phyloP scores from a whole-genome alignment of 345 rosid genomes.

The Populus alba region DNA sequence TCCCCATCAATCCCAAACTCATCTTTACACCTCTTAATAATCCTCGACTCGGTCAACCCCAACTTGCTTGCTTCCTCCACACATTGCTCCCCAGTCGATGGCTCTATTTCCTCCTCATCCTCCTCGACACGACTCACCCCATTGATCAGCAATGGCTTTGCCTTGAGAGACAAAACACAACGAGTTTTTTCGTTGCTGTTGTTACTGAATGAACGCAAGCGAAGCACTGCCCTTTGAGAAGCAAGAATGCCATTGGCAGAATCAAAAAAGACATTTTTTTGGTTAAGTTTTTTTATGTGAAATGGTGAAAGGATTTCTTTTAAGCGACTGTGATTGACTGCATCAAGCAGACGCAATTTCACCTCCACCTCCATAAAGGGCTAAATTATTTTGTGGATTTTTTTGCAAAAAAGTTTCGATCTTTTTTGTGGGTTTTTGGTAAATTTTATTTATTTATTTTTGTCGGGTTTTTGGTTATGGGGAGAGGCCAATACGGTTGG shows the following conservation, averaged over 20 bases:
- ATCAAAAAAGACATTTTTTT: slow-evolving; percentile 72
- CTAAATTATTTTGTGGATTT: too few species aligned
- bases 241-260: slow-evolving; percentile 51
- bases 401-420: neutral
- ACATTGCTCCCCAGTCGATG: slow-evolving; percentile 36
- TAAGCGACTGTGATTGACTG: slow-evolving; percentile 43
- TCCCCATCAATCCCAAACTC: slow-evolving; percentile 56
- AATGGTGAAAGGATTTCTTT: slow-evolving; percentile 50
- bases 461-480: slow-evolving; percentile 7
- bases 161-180: slow-evolving; percentile 64
- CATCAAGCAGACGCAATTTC: slow-evolving; percentile 58
- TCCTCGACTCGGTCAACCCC: slow-evolving; percentile 44
- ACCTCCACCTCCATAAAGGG: slow-evolving; percentile 73
- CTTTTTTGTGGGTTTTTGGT: neutral
- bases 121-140: slow-evolving; percentile 89
- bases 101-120: slow-evolving; percentile 76
- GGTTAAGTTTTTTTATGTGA: slow-evolving; percentile 57
- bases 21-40: slow-evolving; percentile 58
- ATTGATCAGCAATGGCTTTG: slow-evolving; percentile 50
- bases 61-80: slow-evolving; percentile 48
- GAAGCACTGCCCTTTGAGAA: slow-evolving; percentile 53
- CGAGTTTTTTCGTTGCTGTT: slow-evolving; percentile 27
- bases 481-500: slow-evolving; percentile 67
- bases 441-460: neutral
- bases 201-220: slow-evolving; percentile 58